Conservation (phyloP, 441 rosid species). For the Melastoma candidum region DNA sequence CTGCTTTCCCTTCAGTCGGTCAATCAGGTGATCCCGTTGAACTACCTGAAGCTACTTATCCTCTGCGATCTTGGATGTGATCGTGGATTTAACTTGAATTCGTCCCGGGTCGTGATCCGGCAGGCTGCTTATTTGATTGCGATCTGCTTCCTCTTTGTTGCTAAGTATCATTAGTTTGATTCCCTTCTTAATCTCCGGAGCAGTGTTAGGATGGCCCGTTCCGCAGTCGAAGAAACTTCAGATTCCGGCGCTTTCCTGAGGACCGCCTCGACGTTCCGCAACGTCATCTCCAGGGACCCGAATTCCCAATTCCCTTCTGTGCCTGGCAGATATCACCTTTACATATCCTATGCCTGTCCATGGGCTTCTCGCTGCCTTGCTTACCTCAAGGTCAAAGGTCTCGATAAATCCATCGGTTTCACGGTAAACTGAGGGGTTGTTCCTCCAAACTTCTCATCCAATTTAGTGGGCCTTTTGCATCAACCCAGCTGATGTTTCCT, state of each 20-base stretch:
- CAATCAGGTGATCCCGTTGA: too few relatives aligned
- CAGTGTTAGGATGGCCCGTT: slow-evolving; percentile 49
- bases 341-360: slow-evolving; percentile 92
- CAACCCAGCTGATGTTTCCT: neutral
- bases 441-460: slow-evolving; percentile 16
- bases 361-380: slow-evolving; percentile 92
- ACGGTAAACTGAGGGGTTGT: slow-evolving; percentile 27
- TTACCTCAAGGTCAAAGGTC: slow-evolving; percentile 74
- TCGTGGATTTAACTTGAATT: too few relatives aligned
- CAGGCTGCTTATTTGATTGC: too few relatives aligned
- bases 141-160: too few relatives aligned
- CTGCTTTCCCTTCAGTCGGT: too few relatives aligned
- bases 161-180: too few relatives aligned
- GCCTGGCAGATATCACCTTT: slow-evolving; percentile 86
- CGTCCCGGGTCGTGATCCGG: too few relatives aligned
- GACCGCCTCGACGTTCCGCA: slow-evolving; percentile 74
- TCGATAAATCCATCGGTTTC: slow-evolving; percentile 61
- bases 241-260: slow-evolving; percentile 63
- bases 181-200: slow-evolving; percentile 13
- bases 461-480: slow-evolving; percentile 1
- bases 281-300: slow-evolving; percentile 47
- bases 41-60: too few relatives aligned
- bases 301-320: slow-evolving; percentile 69
- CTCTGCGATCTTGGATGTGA: too few relatives aligned
- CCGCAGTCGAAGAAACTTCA: slow-evolving; percentile 65